Evolutionary conservation across 78 protist species (phyloP).

Genomic region (Dictyostelium intermedium): DNA sequence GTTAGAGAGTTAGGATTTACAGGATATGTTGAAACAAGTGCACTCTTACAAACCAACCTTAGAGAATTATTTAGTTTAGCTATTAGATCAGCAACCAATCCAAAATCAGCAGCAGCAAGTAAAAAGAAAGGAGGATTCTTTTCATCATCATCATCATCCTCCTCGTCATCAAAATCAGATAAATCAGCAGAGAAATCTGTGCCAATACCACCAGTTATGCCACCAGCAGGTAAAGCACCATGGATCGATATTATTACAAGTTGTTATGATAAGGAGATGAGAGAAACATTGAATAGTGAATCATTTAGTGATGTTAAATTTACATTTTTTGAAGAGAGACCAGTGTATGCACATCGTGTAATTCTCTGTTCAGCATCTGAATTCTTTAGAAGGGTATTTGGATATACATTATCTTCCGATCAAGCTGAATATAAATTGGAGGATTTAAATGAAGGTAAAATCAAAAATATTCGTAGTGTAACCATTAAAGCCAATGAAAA

Average conservation of each 20-base stretch:
- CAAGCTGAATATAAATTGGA: conserved; percentile 18
- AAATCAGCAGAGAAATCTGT: background rate
- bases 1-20: conserved; percentile 45
- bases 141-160: background rate
- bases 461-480: conserved; percentile 3
- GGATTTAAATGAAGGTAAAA: conserved; percentile 30
- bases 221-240: conserved; percentile 85
- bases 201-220: conserved; percentile 86
- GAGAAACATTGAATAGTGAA: conserved; percentile 45
- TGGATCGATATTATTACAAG: conserved; percentile 86
- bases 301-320: conserved; percentile 66
- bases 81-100: background rate
- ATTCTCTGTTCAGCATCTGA: conserved; percentile 59
- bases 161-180: background rate
- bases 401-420: conserved; percentile 22
- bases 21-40: conserved; percentile 56
- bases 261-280: conserved; percentile 63
- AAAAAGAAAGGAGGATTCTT: background rate
- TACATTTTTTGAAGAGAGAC: conserved; percentile 44
- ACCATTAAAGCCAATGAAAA: background rate
- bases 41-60: conserved; percentile 15
- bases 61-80: conserved; percentile 49
- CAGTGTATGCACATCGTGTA: conserved; percentile 67
- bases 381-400: conserved; percentile 65
- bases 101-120: background rate